Evolutionary conservation across 108 stramenopile species (phyloP).

Genomic region (Aurantiochytrium sp.): DNA sequence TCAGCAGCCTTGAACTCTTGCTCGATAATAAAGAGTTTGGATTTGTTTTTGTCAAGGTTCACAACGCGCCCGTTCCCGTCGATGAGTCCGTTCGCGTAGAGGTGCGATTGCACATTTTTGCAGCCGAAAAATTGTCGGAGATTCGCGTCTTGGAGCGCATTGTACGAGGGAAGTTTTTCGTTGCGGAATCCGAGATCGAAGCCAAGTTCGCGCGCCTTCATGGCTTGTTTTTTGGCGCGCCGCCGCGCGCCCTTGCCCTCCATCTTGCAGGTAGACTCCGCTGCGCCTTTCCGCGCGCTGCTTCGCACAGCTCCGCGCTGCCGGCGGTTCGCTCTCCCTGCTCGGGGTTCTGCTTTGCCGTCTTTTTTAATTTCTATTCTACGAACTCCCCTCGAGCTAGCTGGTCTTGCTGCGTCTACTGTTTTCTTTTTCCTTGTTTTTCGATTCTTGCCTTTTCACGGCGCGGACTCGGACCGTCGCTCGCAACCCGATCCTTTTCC

Average conservation of each 20-base stretch:
- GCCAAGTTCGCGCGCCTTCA: constrained; percentile 21
- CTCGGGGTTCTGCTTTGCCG: no score
- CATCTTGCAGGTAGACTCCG: no score
- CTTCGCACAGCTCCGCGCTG: no score
- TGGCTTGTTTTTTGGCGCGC: neutral
- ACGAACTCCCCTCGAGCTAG: no score
- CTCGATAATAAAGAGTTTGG: constrained; percentile 55
- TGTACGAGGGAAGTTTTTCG: constrained; percentile 40
- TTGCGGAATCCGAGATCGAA: constrained; percentile 29
- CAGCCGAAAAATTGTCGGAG: constrained; percentile 60
- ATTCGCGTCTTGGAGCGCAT: constrained; percentile 54
- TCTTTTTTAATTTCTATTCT: no score
- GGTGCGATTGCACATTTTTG: constrained; percentile 35
- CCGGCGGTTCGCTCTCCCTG: no score
- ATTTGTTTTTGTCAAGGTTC: constrained; percentile 44
- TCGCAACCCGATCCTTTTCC: no score
- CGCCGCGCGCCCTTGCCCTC: neutral
- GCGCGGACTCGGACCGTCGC: no score
- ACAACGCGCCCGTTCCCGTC: constrained; percentile 55
- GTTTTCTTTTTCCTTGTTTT: no score
- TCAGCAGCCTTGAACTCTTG: constrained; percentile 57
- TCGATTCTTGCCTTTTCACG: no score
- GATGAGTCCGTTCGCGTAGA: constrained; percentile 56
- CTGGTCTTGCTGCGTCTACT: no score
- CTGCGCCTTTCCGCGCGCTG: no score